These are phyloP conservation scores for Xanthoconium purpureum DNA, from an alignment of 768 basidiomycete species.

Conservation along the genomic window DNA sequence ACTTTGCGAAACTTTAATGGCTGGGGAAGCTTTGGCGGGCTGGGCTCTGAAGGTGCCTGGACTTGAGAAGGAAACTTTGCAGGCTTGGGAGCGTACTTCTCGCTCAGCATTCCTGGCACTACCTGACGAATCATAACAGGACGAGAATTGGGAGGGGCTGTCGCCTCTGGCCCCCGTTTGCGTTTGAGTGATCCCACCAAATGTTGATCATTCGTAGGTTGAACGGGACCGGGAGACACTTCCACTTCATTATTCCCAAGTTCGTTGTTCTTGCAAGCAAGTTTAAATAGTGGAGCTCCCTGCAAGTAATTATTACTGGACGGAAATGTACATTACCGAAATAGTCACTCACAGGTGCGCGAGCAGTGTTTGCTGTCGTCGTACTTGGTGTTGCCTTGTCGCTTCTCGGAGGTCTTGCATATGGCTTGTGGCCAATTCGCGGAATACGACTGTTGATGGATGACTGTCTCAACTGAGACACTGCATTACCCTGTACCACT, in stretches of 20 bases:
- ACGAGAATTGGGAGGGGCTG: constrained; percentile 19
- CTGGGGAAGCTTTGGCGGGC: constrained; percentile 21
- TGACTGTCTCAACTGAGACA: constrained; percentile 49
- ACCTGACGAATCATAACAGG: constrained; percentile 37
- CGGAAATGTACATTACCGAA: neutral
- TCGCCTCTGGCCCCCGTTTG: constrained; percentile 21
- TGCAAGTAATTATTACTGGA: neutral
- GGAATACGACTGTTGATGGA: constrained; percentile 55
- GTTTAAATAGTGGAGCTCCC: constrained; percentile 12
- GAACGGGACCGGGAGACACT: constrained; percentile 2
- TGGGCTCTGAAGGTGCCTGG: constrained; percentile 13
- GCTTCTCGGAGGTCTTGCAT: constrained; percentile 39
- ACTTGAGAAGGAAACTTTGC: constrained; percentile 13
- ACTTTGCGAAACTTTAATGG: constrained; percentile 40
- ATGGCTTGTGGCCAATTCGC: constrained; percentile 57
- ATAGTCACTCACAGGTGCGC: constrained; percentile 18
- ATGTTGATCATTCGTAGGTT: constrained; percentile 6
- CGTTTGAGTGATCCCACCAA: constrained; percentile 31
- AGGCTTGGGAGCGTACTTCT: constrained; percentile 28
- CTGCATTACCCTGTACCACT: constrained; percentile 27
- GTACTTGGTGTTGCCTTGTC: constrained; percentile 3
- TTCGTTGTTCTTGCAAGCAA: constrained; percentile 7
- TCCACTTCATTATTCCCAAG: constrained; percentile 11
- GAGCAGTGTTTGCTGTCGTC: constrained; percentile 4
- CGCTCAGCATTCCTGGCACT: constrained; percentile 32